A percentile compares a stretch with the other conserved stretches of the same genome.
Conservation (phyloP, 768 basidiomycete genomes). For the Kwoniella pini region DNA sequence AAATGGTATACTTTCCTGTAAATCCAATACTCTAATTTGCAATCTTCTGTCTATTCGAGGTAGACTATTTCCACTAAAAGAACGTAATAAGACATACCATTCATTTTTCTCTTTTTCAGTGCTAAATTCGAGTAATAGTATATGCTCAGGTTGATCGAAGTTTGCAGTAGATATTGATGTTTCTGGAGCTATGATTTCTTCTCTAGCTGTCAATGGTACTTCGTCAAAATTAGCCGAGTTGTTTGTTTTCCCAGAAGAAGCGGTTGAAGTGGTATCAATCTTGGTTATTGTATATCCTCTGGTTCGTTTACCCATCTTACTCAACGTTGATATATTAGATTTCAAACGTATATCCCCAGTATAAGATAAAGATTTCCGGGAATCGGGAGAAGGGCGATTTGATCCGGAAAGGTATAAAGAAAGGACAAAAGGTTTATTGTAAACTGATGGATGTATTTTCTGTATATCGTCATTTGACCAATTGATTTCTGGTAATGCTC, state of each 20-base stretch:
- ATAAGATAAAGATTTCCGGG: background rate
- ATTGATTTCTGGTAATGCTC: background rate
- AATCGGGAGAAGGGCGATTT: background rate
- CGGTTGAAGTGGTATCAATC: background rate
- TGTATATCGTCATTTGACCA: slow-evolving; percentile 19
- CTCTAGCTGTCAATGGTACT: background rate
- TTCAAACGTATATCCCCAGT: background rate
- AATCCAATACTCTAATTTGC: slow-evolving; percentile 19
- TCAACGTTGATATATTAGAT: slow-evolving; percentile 3
- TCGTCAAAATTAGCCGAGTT: background rate
- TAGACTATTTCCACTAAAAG: slow-evolving; percentile 1
- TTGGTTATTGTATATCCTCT: slow-evolving; percentile 15
- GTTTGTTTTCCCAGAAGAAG: background rate
- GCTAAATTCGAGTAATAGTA: slow-evolving; percentile 6
- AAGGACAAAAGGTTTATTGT: slow-evolving; percentile 4
- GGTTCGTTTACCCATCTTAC: slow-evolving; percentile 3
- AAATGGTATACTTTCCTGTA: slow-evolving; percentile 19
- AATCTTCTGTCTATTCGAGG: slow-evolving; percentile 14
- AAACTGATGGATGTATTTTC: slow-evolving; percentile 18
- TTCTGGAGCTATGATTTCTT: background rate
- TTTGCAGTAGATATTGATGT: background rate
- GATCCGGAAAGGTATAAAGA: background rate
- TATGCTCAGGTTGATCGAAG: background rate
- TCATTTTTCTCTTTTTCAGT: slow-evolving; percentile 5
- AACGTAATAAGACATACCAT: slow-evolving; percentile 20